phyloP scores from a whole-genome alignment of 2,329 filamentous ascomycete genomes.

The Juglanconis oblonga region DNA sequence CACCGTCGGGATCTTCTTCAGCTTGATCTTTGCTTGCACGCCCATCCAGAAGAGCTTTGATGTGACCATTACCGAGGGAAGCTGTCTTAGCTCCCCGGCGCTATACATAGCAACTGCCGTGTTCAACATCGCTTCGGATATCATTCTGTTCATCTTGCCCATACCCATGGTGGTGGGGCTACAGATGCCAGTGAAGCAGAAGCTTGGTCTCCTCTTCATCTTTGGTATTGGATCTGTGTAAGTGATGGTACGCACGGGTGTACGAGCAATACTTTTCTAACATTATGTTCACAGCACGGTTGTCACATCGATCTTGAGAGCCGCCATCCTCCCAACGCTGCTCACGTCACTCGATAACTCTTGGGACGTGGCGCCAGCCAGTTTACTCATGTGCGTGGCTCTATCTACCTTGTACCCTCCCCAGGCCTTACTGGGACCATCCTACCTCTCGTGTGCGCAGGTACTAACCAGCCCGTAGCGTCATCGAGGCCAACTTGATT shows the following conservation, averaged over 20 bases:
- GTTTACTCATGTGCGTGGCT: slow-evolving; percentile 7
- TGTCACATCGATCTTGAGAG: slow-evolving; percentile 30
- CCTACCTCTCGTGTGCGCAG: too few species aligned
- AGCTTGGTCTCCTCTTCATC: slow-evolving; percentile 40
- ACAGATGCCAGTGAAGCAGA: slow-evolving; percentile 43
- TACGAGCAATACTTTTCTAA: neutral
- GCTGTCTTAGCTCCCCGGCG: slow-evolving; percentile 43
- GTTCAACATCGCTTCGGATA: slow-evolving; percentile 44
- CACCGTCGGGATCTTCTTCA: slow-evolving; percentile 31
- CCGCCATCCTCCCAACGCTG: slow-evolving; percentile 26
- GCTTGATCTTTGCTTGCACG: slow-evolving; percentile 34
- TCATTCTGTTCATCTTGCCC: slow-evolving; percentile 44
- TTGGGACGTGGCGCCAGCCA: slow-evolving; percentile 28
- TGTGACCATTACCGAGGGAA: slow-evolving; percentile 26
- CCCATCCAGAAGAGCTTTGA: slow-evolving; percentile 34
- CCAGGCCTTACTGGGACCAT: too few species aligned
- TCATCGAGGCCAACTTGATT: slow-evolving; percentile 38
- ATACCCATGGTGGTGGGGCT: slow-evolving; percentile 44
- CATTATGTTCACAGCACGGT: slow-evolving; percentile 35
- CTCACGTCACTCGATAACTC: slow-evolving; percentile 25
- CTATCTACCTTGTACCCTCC: too few species aligned
- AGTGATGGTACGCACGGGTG: neutral
- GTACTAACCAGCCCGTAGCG: slow-evolving; percentile 23
- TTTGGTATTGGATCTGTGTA: slow-evolving; percentile 30
- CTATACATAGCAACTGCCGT: slow-evolving; percentile 48